These are phyloP conservation scores for Cercospora nicotianae DNA, from an alignment of 2,329 filamentous ascomycete genomes.

Conservation along the genomic window DNA sequence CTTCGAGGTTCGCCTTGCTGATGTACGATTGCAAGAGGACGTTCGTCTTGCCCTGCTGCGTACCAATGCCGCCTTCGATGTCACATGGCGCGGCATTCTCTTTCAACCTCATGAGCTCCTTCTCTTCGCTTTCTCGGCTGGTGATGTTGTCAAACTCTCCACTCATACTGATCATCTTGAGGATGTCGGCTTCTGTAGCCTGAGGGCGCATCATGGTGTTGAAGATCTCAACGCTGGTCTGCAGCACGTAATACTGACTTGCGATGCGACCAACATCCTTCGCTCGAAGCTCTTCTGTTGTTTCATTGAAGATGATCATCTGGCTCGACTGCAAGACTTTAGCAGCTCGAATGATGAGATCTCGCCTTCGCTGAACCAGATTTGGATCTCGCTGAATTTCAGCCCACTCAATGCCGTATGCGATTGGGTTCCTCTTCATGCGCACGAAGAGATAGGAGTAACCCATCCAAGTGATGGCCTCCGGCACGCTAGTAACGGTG, in stretches of 20 bases:
- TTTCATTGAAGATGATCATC: constrained; percentile 98
- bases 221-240: constrained; percentile 93
- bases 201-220: constrained; percentile 88
- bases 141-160: constrained; percentile 98
- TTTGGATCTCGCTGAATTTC: constrained; percentile 86
- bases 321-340: constrained; percentile 85
- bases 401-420: constrained; percentile 92
- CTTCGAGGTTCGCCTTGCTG: constrained; percentile 80
- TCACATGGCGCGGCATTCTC: constrained; percentile 73
- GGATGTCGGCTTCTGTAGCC: constrained; percentile 84
- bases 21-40: constrained; percentile 94
- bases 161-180: constrained; percentile 96
- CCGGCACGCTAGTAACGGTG: constrained; percentile 89
- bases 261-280: constrained; percentile 97
- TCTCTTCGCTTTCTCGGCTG: constrained; percentile 82
- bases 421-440: constrained; percentile 87
- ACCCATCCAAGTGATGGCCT: constrained; percentile 95
- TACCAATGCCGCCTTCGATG: constrained; percentile 66
- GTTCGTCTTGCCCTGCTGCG: constrained; percentile 88
- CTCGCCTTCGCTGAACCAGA: constrained; percentile 79
- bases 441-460: constrained; percentile 97
- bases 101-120: constrained; percentile 75
- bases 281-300: constrained; percentile 84
- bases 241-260: constrained; percentile 93
- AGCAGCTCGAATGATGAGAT: constrained; percentile 86